A percentile compares a stretch with the other conserved stretches of the same genome.
phyloP scores from a whole-genome alignment of 2,329 filamentous ascomycete species.

The Aspergillus costaricaensis region DNA sequence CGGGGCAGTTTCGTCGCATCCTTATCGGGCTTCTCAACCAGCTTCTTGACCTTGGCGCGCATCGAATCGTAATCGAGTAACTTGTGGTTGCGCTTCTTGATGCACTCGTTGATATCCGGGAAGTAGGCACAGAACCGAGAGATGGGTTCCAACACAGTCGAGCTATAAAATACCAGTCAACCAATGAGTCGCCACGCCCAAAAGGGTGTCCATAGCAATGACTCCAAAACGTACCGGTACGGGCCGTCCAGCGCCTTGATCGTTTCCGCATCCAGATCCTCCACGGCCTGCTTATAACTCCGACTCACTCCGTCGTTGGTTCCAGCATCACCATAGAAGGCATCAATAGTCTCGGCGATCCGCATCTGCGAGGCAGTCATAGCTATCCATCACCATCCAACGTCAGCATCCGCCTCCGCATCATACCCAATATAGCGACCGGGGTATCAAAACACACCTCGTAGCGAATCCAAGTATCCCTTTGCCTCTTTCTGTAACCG shows the following conservation, averaged over 20 bases:
- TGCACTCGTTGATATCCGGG: slow-evolving; percentile 97
- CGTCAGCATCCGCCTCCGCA: slow-evolving; percentile 10
- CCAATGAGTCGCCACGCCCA: background rate
- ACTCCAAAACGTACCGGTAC: slow-evolving; percentile 64
- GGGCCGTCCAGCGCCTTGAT: slow-evolving; percentile 98
- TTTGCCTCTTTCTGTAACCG: slow-evolving; percentile 97
- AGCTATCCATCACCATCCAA: slow-evolving; percentile 53
- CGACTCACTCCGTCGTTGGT: slow-evolving; percentile 92
- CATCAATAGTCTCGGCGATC: slow-evolving; percentile 79
- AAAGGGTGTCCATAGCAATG: background rate
- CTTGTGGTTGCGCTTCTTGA: slow-evolving; percentile 98
- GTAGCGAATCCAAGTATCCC: slow-evolving; percentile 91
- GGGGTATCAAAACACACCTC: slow-evolving; percentile 60
- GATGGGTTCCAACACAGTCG: slow-evolving; percentile 94
- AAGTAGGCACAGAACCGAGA: slow-evolving; percentile 97
- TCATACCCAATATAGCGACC: background rate
- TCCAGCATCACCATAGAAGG: slow-evolving; percentile 96
- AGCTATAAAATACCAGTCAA: slow-evolving; percentile 50
- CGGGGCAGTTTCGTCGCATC: slow-evolving; percentile 94
- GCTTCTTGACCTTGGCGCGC: slow-evolving; percentile 92
- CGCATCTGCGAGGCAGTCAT: slow-evolving; percentile 97
- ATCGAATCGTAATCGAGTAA: slow-evolving; percentile 97
- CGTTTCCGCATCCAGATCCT: slow-evolving; percentile 95
- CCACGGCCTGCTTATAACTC: slow-evolving; percentile 97
- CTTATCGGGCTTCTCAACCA: slow-evolving; percentile 98